phyloP scores from a whole-genome alignment of 2,329 filamentous ascomycete species.

The Metarhizium robertsii region DNA sequence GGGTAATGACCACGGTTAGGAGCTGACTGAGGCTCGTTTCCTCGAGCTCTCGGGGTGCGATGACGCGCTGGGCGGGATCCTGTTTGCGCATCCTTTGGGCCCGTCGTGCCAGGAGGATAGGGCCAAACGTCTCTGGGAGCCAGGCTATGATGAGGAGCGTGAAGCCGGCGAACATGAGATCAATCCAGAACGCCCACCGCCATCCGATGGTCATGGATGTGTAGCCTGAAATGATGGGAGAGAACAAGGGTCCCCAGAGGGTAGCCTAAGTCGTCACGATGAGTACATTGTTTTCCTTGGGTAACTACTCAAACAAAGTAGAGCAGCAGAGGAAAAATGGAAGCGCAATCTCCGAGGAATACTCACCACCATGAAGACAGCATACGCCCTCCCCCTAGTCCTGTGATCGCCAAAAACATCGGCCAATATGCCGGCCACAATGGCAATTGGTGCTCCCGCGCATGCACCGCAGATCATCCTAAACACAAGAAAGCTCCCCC shows the following conservation, averaged over 20 bases:
- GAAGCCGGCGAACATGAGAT: conserved; percentile 54
- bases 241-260: conserved; percentile 53
- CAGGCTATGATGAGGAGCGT: conserved; percentile 51
- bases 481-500: conserved; percentile 44
- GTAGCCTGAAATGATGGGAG: conserved; percentile 57
- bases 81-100: conserved; percentile 48
- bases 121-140: conserved; percentile 56
- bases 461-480: conserved; percentile 39
- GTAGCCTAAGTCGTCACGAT: conserved; percentile 35
- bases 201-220: conserved; percentile 49
- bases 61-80: conserved; percentile 39
- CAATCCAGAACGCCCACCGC: conserved; percentile 66
- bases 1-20: conserved; percentile 55
- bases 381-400: conserved; percentile 49
- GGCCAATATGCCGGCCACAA: conserved; percentile 53
- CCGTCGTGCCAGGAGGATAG: conserved; percentile 46
- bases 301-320: no score
- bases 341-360: no score
- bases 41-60: conserved; percentile 57
- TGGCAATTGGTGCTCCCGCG: conserved; percentile 46
- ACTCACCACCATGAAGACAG: conserved; percentile 52
- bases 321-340: no score
- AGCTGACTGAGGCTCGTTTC: conserved; percentile 47
- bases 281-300: no score
- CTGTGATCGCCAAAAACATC: conserved; percentile 47